These are phyloP conservation scores for Leptographium wingfieldii DNA, from an alignment of 2,329 filamentous ascomycete genomes.

Conservation along the genomic window DNA sequence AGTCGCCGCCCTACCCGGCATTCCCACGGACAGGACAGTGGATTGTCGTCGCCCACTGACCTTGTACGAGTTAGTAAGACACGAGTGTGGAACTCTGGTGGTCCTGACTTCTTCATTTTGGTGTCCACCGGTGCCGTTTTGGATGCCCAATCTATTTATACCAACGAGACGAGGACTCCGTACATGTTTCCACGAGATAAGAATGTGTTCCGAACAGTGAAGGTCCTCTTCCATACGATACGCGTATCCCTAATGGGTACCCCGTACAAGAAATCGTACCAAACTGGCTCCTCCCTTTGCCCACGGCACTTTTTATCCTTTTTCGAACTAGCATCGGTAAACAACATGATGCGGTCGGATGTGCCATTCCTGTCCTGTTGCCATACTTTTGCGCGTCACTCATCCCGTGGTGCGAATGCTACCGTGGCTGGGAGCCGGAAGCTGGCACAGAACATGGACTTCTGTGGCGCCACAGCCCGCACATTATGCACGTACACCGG, in stretches of 20 bases:
- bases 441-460: constrained; percentile 92
- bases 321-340: too few relatives aligned
- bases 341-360: not conserved
- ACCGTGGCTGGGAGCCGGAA: constrained; percentile 76
- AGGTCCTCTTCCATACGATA: not conserved
- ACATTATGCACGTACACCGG: constrained; percentile 54
- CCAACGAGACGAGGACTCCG: too few relatives aligned
- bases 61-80: not conserved
- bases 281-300: too few relatives aligned
- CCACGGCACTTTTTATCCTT: too few relatives aligned
- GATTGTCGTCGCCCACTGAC: not conserved
- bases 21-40: too few relatives aligned
- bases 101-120: not conserved
- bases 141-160: not conserved
- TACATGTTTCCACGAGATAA: too few relatives aligned
- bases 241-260: not conserved
- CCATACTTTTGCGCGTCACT: not conserved
- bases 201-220: not conserved
- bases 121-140: not conserved
- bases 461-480: constrained; percentile 80
- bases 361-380: too few relatives aligned
- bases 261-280: too few relatives aligned
- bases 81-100: too few relatives aligned
- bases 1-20: not conserved
- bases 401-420: constrained; percentile 48